Evolutionary conservation across 1,284 basidiomycete genomes (phyloP).

Genomic region (Ustilago sp.): DNA sequence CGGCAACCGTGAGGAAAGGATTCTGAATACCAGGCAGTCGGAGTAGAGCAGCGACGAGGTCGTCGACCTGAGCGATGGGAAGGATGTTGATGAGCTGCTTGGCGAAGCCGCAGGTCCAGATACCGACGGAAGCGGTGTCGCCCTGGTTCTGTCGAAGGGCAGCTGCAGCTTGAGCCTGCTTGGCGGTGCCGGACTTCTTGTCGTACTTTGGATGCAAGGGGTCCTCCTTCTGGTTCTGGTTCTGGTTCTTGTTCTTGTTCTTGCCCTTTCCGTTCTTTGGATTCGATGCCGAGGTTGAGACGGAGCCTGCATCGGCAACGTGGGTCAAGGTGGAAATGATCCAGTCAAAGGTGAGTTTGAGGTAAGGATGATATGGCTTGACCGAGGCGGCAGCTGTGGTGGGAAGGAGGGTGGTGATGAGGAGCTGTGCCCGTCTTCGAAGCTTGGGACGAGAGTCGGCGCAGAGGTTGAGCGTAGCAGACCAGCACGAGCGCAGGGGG

Average conservation of each 20-base stretch:
- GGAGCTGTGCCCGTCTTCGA: slow-evolving; percentile 87
- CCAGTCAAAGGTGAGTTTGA: slow-evolving; percentile 81
- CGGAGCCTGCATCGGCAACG: slow-evolving; percentile 75
- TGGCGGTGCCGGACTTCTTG: slow-evolving; percentile 62
- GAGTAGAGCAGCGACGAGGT: slow-evolving; percentile 54
- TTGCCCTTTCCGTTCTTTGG: slow-evolving; percentile 69
- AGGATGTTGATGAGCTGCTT: slow-evolving; percentile 57
- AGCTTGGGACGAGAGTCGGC: slow-evolving; percentile 93
- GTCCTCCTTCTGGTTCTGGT: slow-evolving; percentile 75
- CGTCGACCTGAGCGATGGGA: slow-evolving; percentile 50
- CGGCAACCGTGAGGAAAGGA: slow-evolving; percentile 65
- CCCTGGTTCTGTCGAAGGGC: slow-evolving; percentile 60
- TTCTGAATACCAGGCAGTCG: slow-evolving; percentile 64
- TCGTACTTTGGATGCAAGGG: slow-evolving; percentile 68
- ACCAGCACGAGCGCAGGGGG: slow-evolving; percentile 69
- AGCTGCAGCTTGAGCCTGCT: slow-evolving; percentile 58
- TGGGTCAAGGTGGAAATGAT: slow-evolving; percentile 78
- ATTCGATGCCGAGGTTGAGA: slow-evolving; percentile 68
- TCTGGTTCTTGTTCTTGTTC: slow-evolving; percentile 74
- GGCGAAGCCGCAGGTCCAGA: slow-evolving; percentile 65
- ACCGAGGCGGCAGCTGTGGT: slow-evolving; percentile 37
- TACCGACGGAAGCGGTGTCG: slow-evolving; percentile 61
- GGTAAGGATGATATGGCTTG: slow-evolving; percentile 82
- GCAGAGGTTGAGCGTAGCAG: slow-evolving; percentile 82
- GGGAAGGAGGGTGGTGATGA: slow-evolving; percentile 77